Base-by-base conservation (phyloP, 345 rosid species). In the Citrus reticulata region DNA sequence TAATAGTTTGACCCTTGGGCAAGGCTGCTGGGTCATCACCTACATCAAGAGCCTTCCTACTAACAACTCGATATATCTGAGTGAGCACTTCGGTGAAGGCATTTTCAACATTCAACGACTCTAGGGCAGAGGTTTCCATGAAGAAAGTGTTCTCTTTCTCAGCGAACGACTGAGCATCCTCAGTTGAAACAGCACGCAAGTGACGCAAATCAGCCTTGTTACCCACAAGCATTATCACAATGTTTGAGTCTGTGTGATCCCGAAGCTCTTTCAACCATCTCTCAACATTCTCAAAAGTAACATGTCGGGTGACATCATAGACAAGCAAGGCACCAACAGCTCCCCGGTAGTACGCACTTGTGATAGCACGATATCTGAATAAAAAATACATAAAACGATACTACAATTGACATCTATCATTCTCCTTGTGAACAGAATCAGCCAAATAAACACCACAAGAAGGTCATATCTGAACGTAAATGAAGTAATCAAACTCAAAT, bases 321-420 rank as follows among this genome's bases (percentile, higher is more conserved):
- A 90, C 88, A 59, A 90, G 90, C 76, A 90, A 74, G 16, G 91
- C 93, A 25, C 93, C 93, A 10, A 90, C 91, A 0, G 93, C 93
- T 81, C 93, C 93, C 74, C 93, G 80, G 76, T 90, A 90, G 86
- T 90, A 90, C 37, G 93, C 93, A 42, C 93, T 90, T 2, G 93
- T 90, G 78, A 90, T 90, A 27, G 93, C 93, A 39, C 93, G 90
- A 73, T 90, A 90, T 70, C 93, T 89, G 61, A 35, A 8, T 24
- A 6, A 57, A 58, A n/a, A n/a, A 40, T 22, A 61, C 7, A 2
- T 6, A 60, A 25, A 16, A 74, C 27, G 35, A 61, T 55, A 60
- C 25, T 29, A 60, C 4, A 14, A 60, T 46, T 46, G 51, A 46
- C 14, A 46, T 46, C 51, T 46, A 13, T 13, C 51, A 3, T 46